Base-by-base conservation (phyloP, 805 yeast genomes). In the Candida dajiaensis region DNA sequence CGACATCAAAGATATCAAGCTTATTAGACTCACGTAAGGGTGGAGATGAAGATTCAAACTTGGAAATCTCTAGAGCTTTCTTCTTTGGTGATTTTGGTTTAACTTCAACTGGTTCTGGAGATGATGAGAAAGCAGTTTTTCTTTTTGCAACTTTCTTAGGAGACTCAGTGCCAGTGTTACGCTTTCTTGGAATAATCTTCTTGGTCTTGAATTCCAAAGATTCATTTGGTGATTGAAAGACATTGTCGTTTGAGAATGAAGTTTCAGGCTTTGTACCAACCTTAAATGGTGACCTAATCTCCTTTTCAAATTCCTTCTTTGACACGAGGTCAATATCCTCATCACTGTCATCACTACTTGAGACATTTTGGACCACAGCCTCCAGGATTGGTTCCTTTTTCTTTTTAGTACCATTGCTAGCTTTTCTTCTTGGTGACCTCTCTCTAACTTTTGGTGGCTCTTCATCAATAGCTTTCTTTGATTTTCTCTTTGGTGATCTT, bases 171-270 rank as follows among this genome's bases (percentile, higher is more conserved):
- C 55, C 59, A 15, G 52, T 45, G 18, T 44, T 7, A 46, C 64
- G 59, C 38, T 60, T 60, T 29, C 50, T 51, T 31, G 64, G 64
- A n/a, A 59, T 55, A 2, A 40, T 15, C 33, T 54, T 56, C 16
- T 46, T 49, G 3, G 48, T 6, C 12, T 45, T 50, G 23, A 45
- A 23, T 10, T 53, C 55, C 10, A 59, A 56, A 1, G 62, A 56
- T 9, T 55, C 37, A 4, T 23, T 21, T 13, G 60, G 49, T 3
- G 61, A 48, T 48, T 70, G 74, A 52, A 68, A 69, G 4, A 67
- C 62, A 48, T 69, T 68, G 10, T 66, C 69, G 22, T 55, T 53
- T 1, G 67, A 56, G 49, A 70, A 66, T 10, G 64, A 58, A 1
- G 56, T 52, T 11, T 61, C 62, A 13, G 39, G 13, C 12, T 43